phyloP scores from a whole-genome alignment of 2,329 filamentous ascomycete species.

The Colletotrichum sp. region DNA sequence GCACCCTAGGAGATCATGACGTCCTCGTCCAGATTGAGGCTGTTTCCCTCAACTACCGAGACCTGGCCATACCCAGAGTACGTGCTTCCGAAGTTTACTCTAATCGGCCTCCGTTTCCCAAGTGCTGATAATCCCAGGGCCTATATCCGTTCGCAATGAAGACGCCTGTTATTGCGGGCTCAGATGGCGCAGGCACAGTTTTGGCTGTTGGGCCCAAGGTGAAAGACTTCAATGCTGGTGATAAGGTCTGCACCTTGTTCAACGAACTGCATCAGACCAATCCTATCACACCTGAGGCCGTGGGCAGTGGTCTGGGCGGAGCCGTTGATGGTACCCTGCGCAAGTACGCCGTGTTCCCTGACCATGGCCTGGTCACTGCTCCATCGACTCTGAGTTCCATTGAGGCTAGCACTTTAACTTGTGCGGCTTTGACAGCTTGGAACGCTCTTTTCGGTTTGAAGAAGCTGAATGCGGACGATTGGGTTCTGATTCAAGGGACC shows the following conservation, averaged over 20 bases:
- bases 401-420: background rate
- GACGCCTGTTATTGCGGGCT: background rate
- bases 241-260: background rate
- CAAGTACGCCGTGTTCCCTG: background rate
- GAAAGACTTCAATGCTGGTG: background rate
- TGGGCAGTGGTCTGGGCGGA: background rate
- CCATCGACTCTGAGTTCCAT: background rate
- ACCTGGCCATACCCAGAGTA: background rate
- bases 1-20: background rate
- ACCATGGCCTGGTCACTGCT: background rate
- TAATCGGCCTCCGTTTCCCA: no score
- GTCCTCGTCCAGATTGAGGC: background rate
- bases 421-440: slow-evolving; percentile 17
- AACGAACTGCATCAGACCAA: background rate
- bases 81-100: background rate
- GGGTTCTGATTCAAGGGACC: slow-evolving; percentile 57
- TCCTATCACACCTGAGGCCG: background rate
- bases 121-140: background rate
- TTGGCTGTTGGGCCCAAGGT: background rate
- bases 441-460: slow-evolving; percentile 32
- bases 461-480: slow-evolving; percentile 38
- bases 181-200: background rate
- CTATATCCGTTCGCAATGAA: background rate
- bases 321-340: background rate
- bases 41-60: background rate